Evolutionary conservation across 805 yeast species (phyloP), one percentile per base, ranked within the genome.

Genomic region (Saccharomycopsis fodiens): DNA sequence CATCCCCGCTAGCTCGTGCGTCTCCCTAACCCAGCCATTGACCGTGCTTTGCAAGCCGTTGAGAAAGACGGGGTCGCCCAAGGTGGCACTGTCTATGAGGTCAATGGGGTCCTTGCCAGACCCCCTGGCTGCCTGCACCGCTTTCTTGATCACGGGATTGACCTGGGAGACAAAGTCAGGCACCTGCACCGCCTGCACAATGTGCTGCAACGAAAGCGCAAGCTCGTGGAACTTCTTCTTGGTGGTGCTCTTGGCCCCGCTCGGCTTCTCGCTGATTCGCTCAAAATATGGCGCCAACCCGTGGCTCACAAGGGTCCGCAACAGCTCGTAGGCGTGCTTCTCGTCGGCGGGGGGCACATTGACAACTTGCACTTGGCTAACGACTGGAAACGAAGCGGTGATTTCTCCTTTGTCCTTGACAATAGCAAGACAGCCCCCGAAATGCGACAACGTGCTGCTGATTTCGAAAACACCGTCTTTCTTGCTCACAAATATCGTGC

Each of bases 221-320:
- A 88, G 64, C 47, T 86, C 95, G 30, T 74, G 71, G 44, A 87
- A 70, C 55, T 78, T 82, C 58, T 73, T 78, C 52, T 78, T 77
- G 0, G 87, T 71, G 2, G 65, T 57, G 2, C 65, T 59, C 4
- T 78, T 62, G 0, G 68, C 59, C 1, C 64, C 71, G 3, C 63
- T 54, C 6, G 41, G n/a, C 15, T 42, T 48, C 8, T 44, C 44
- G 17, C 65, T 53, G 41, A 74, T 58, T 6, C 73, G 67, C 37
- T 84, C 85, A 56, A 88, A 82, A 52, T 79, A 77, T 0, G 93
- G 85, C 0, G 78, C 69, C 19, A 87, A 66, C 1, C 88, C 94
- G 32, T 74, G 63, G 44, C 72, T 73, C 19, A 87, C 60, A 22
- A 89, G 61, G 0, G 77, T 65, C 53, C 78, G 69, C n/a, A 88